These are phyloP conservation scores for Retiboletus fuscus DNA, from an alignment of 1,284 basidiomycete species.

Conservation along the genomic window DNA sequence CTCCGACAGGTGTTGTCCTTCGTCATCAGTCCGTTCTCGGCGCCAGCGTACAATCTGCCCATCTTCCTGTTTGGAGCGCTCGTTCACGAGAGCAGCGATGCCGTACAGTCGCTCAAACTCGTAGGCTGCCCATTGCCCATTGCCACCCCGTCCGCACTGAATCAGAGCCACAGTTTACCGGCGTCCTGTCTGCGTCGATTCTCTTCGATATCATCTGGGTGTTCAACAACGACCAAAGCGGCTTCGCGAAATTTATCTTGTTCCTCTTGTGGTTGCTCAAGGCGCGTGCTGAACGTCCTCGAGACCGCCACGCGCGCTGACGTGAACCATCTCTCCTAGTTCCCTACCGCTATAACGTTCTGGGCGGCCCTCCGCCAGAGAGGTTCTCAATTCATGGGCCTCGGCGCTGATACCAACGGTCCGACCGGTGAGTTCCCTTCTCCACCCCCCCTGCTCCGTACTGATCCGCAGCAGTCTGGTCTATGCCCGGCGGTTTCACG, in stretches of 20 bases:
- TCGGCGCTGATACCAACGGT: too few relatives aligned
- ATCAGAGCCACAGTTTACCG: too few relatives aligned
- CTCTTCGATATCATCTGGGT: slow-evolving; percentile 82
- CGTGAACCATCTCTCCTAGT: slow-evolving; percentile 43
- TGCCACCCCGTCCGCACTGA: slow-evolving; percentile 7
- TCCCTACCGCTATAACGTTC: slow-evolving; percentile 73
- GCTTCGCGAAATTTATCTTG: slow-evolving; percentile 67
- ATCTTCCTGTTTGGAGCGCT: too few relatives aligned
- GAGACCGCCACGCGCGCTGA: background rate
- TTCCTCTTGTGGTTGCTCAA: slow-evolving; percentile 75
- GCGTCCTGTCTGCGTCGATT: slow-evolving; percentile 68
- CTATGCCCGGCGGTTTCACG: too few relatives aligned
- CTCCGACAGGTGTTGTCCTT: slow-evolving; percentile 65
- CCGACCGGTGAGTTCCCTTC: too few relatives aligned
- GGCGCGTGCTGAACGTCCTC: slow-evolving; percentile 51
- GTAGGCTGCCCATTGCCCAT: too few relatives aligned
- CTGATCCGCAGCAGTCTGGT: too few relatives aligned
- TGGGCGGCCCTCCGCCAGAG: too few relatives aligned
- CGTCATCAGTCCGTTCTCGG: slow-evolving; percentile 64
- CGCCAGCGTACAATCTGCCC: slow-evolving; percentile 78
- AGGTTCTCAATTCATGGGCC: too few relatives aligned
- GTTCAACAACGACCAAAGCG: slow-evolving; percentile 64
- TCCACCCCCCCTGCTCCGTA: too few relatives aligned
- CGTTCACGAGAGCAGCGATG: too few relatives aligned
- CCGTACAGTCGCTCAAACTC: too few relatives aligned